Percentiles rank a stretch among this genome's conserved stretches.
These are phyloP conservation scores for Phytopythium oedochilum DNA, from an alignment of 352 stramenopile genomes.

Conservation along the genomic window DNA sequence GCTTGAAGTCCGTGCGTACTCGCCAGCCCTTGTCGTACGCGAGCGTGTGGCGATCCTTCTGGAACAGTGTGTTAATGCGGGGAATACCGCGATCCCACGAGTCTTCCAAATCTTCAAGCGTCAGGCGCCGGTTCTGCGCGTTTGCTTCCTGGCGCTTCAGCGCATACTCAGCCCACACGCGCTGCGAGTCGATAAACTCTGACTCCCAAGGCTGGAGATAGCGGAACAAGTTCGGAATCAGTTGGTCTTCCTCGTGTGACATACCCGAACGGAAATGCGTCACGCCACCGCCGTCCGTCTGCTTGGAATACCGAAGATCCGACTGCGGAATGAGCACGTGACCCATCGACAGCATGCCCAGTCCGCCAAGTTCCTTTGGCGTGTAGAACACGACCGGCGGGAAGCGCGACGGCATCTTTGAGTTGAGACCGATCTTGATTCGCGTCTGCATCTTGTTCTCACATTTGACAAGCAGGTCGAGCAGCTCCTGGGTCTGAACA, in stretches of 20 bases:
- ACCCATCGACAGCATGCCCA: constrained; percentile 99
- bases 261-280: constrained; percentile 99
- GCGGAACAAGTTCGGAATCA: constrained; percentile 99
- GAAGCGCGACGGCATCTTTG: constrained; percentile 99
- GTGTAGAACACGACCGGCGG: constrained; percentile 99
- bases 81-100: constrained; percentile 99
- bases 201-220: constrained; percentile 99
- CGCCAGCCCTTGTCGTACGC: constrained; percentile 99
- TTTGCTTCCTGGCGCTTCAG: constrained; percentile 99
- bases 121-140: constrained; percentile 97
- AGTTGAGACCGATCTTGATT: constrained; percentile 99
- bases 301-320: constrained; percentile 98
- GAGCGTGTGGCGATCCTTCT: constrained; percentile 98
- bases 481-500: constrained; percentile 98
- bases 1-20: constrained; percentile 98
- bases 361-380: constrained; percentile 98
- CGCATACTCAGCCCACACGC: constrained; percentile 99
- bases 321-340: constrained; percentile 99
- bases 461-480: constrained; percentile 99
- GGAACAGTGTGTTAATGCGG: constrained; percentile 95
- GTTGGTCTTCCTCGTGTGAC: constrained; percentile 97
- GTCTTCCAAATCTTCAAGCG: constrained; percentile 99
- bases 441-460: constrained; percentile 99
- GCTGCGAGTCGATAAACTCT: constrained; percentile 99
- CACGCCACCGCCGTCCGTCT: constrained; percentile 96